Conservation (phyloP, 176 grass and related monocot genomes). For the Coix lacrymajobi region DNA sequence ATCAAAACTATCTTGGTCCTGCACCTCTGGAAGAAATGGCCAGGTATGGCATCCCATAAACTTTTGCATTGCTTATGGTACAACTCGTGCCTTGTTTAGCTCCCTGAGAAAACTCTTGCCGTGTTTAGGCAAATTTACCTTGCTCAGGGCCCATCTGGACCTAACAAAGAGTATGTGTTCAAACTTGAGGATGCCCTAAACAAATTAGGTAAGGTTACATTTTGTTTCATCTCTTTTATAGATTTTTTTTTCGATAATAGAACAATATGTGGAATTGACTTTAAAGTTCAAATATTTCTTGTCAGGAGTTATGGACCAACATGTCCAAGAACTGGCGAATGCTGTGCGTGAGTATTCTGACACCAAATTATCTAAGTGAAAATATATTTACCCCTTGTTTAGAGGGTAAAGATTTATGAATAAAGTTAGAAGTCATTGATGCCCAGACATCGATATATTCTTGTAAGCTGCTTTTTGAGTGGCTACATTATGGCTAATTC, state of each 20-base stretch:
- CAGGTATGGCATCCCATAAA: slow-evolving; percentile 31
- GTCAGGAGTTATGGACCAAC: slow-evolving; percentile 64
- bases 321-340: slow-evolving; percentile 70
- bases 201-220: slow-evolving; percentile 55
- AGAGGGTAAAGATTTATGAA: not conserved
- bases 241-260: not conserved
- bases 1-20: slow-evolving; percentile 77
- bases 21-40: slow-evolving; percentile 83
- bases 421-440: not conserved
- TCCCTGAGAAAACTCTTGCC: not conserved
- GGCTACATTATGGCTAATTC: not conserved
- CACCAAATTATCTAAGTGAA: not conserved
- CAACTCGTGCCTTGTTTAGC: not conserved
- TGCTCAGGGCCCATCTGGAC: slow-evolving; percentile 79
- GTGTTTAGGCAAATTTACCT: slow-evolving; percentile 73
- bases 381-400: not conserved
- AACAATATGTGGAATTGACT: not conserved
- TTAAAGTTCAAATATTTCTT: not conserved
- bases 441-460: not conserved
- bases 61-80: not conserved
- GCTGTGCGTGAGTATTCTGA: slow-evolving; percentile 46
- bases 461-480: not conserved
- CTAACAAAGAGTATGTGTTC: slow-evolving; percentile 90
- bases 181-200: slow-evolving; percentile 67
- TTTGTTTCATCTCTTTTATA: not conserved